Base-by-base conservation (phyloP, 805 yeast species). In the Wickerhamiella sorbophila region DNA sequence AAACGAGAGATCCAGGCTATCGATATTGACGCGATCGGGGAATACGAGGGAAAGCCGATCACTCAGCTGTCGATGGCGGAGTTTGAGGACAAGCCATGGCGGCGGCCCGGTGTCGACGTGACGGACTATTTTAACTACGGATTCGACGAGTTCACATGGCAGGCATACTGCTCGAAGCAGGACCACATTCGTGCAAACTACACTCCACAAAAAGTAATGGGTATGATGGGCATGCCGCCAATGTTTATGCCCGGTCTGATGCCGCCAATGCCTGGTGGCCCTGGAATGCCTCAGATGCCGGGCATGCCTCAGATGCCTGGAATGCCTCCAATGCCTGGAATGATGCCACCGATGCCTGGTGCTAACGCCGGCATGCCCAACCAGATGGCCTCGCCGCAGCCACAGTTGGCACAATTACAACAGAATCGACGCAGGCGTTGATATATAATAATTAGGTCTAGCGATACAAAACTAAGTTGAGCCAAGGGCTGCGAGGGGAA, bases 91-190 rank as follows among this genome's bases (percentile, higher is more conserved):
- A 93, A 93, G 63, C 99, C 99, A 6, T 91, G 99, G 99, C 73
- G 98, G 57, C 77, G 82, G 49, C 96, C 97, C 1, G 98, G 97
- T 31, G 94, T 95, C 3, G 96, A 91, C 61, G 64, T 84, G 33
- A 73, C 94, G 5, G 97, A 91, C 60, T 93, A 86, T 61, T 91
- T 91, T 69, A 91, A 91, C 63, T 91, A 77, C 55, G 98, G 98
- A 1, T 91, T 91, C 57, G 94, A 91, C 58, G 99, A 91, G 64
- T 72, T 82, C 50, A 81, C 96, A 14, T 91, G 99, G 99, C 76
- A 81, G 42, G 85, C 87, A 19, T 91, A 91, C 62, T 77, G 95
- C 51, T 69, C 77, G 33, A 85, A 84, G 58, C 95, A 87, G 56
- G 95, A 87, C 58, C 77, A 75, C 50, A 54, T 79, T 38, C 71